phyloP scores from a whole-genome alignment of 352 stramenopile species.

The Plasmopara muralis region DNA sequence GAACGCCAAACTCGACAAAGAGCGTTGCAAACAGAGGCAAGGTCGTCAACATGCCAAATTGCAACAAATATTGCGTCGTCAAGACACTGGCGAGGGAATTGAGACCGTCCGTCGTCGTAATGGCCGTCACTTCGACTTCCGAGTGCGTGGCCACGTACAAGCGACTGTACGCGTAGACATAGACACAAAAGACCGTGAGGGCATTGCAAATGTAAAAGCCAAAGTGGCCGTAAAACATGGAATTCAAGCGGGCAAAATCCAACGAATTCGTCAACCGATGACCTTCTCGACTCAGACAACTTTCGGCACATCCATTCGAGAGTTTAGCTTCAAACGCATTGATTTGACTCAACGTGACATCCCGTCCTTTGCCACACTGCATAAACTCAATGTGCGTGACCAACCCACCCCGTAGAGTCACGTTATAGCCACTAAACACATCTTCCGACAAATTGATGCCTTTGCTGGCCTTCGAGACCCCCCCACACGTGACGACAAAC shows the following conservation, averaged over 20 bases:
- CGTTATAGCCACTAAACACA: slow-evolving; percentile 86
- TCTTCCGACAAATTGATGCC: slow-evolving; percentile 87
- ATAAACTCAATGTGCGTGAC: slow-evolving; percentile 86
- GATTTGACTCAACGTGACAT: slow-evolving; percentile 85
- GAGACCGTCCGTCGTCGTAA: slow-evolving; percentile 55
- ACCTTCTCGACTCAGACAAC: slow-evolving; percentile 72
- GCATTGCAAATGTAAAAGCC: slow-evolving; percentile 88
- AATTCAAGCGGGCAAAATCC: slow-evolving; percentile 84
- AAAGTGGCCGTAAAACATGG: slow-evolving; percentile 86
- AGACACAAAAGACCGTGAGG: slow-evolving; percentile 81
- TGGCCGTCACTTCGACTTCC: slow-evolving; percentile 47
- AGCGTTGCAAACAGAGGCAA: slow-evolving; percentile 72
- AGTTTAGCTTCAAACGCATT: slow-evolving; percentile 86
- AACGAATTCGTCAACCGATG: slow-evolving; percentile 71
- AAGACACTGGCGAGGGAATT: slow-evolving; percentile 68
- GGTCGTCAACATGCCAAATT: slow-evolving; percentile 82
- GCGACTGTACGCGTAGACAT: slow-evolving; percentile 81
- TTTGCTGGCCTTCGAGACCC: slow-evolving; percentile 82
- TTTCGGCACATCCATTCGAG: slow-evolving; percentile 78
- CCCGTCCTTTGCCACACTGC: slow-evolving; percentile 83
- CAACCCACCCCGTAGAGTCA: slow-evolving; percentile 68
- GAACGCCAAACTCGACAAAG: slow-evolving; percentile 75
- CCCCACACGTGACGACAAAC: slow-evolving; percentile 76
- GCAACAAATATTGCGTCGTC: slow-evolving; percentile 83
- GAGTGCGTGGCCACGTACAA: slow-evolving; percentile 73